phyloP scores from a whole-genome alignment of 345 rosid genomes.

The Toxicodendron radicans region DNA sequence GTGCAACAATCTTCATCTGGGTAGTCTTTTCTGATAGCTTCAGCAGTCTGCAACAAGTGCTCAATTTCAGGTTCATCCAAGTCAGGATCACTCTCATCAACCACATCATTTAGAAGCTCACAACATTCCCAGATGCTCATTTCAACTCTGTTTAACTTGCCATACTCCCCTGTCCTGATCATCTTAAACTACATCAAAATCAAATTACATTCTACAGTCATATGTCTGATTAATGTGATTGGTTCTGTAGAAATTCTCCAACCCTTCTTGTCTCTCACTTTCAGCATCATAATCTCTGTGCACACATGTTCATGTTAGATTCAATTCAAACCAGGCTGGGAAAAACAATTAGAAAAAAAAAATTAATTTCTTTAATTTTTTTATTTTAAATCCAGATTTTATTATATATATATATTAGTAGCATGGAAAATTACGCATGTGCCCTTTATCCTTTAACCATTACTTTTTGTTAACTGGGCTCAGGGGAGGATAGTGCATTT shows the following conservation, averaged over 20 bases:
- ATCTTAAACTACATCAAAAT: constrained; percentile 36
- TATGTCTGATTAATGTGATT: constrained; percentile 83
- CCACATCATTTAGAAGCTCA: constrained; percentile 58
- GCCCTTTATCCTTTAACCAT: too few species aligned
- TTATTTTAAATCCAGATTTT: too few species aligned
- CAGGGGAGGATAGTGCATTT: too few species aligned
- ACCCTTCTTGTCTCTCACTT: constrained; percentile 66
- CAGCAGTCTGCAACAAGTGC: constrained; percentile 66
- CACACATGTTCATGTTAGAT: not conserved
- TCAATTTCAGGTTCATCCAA: constrained; percentile 65
- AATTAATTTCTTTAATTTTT: too few species aligned
- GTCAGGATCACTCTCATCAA: constrained; percentile 76
- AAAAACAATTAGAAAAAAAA: not conserved
- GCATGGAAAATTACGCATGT: too few species aligned
- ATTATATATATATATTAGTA: too few species aligned
- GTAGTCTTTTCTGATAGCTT: constrained; percentile 60
- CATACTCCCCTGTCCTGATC: constrained; percentile 51
- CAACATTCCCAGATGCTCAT: constrained; percentile 84
- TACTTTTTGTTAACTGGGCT: too few species aligned
- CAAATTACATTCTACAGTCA: constrained; percentile 31
- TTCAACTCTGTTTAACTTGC: constrained; percentile 42
- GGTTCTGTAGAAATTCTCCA: constrained; percentile 65
- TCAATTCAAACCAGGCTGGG: not conserved
- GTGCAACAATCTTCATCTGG: constrained; percentile 66
- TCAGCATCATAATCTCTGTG: constrained; percentile 73